phyloP scores from a whole-genome alignment of 441 rosid species.

The Omphalea diandra region DNA sequence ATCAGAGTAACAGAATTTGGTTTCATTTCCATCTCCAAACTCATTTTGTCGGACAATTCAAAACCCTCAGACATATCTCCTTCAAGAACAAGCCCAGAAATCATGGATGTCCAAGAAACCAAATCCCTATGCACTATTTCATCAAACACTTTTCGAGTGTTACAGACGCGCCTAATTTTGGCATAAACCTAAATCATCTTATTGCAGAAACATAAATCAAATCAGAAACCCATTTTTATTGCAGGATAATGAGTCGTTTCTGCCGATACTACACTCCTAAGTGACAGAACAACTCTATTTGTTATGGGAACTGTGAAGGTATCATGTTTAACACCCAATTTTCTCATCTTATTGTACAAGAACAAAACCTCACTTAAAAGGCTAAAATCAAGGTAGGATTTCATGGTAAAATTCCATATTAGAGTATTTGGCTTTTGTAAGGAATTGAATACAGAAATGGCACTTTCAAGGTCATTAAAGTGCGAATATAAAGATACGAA shows the following conservation, averaged over 20 bases:
- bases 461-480: slow-evolving; percentile 24
- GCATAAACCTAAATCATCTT: slow-evolving; percentile 31
- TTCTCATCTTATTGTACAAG: slow-evolving; percentile 29
- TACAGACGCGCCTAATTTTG: slow-evolving; percentile 12
- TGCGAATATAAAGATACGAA: slow-evolving; percentile 20
- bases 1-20: slow-evolving; percentile 24
- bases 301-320: slow-evolving; percentile 34
- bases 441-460: slow-evolving; percentile 18
- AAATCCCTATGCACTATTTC: slow-evolving; percentile 34
- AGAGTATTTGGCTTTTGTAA: slow-evolving; percentile 18
- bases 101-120: slow-evolving; percentile 38
- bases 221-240: slow-evolving; percentile 33
- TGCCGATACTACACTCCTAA: slow-evolving; percentile 8
- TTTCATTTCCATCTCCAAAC: slow-evolving; percentile 21
- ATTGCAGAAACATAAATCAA: slow-evolving; percentile 37
- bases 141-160: slow-evolving; percentile 31
- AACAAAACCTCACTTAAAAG: slow-evolving; percentile 11
- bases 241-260: slow-evolving; percentile 36
- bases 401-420: slow-evolving; percentile 30
- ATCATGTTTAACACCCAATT: slow-evolving; percentile 26
- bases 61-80: slow-evolving; percentile 21
- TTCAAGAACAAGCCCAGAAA: slow-evolving; percentile 30
- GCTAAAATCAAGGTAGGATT: slow-evolving; percentile 23
- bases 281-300: slow-evolving; percentile 26
- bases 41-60: slow-evolving; percentile 32